phyloP scores from a whole-genome alignment of 768 basidiomycete genomes.

The Psilocybe cyanescens region DNA sequence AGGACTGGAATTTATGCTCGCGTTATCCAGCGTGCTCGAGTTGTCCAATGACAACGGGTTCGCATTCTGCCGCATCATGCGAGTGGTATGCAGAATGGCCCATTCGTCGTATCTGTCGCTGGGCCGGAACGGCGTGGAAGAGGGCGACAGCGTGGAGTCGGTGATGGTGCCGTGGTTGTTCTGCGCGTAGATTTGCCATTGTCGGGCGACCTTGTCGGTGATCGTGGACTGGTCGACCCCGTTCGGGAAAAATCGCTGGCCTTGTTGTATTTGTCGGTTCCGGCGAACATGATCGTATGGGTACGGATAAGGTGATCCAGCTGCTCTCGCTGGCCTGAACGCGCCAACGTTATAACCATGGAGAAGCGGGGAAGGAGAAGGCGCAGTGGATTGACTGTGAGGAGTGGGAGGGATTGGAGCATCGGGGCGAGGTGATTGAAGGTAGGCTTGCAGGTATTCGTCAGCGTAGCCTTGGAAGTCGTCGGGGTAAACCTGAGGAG shows the following conservation, averaged over 20 bases:
- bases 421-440: slow-evolving; percentile 65
- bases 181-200: slow-evolving; percentile 80
- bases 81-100: slow-evolving; percentile 67
- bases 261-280: slow-evolving; percentile 40
- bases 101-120: slow-evolving; percentile 68
- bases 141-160: slow-evolving; percentile 80
- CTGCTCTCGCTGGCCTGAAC: slow-evolving; percentile 57
- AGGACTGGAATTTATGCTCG: slow-evolving; percentile 73
- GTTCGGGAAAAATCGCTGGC: slow-evolving; percentile 34
- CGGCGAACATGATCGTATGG: slow-evolving; percentile 77
- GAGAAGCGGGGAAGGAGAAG: slow-evolving; percentile 70
- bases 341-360: slow-evolving; percentile 44
- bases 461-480: slow-evolving; percentile 64
- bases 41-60: slow-evolving; percentile 18
- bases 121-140: slow-evolving; percentile 69
- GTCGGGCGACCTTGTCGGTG: slow-evolving; percentile 71
- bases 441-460: slow-evolving; percentile 60
- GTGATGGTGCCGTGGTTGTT: slow-evolving; percentile 64
- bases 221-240: slow-evolving; percentile 47
- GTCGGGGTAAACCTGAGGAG: slow-evolving; percentile 50
- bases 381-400: slow-evolving; percentile 73
- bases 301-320: slow-evolving; percentile 80
- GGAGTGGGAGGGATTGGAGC: slow-evolving; percentile 84
- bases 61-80: slow-evolving; percentile 38
- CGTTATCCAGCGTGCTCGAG: slow-evolving; percentile 36